Base-by-base conservation (phyloP, 805 yeast species). In the Starmerella riodocensis region DNA sequence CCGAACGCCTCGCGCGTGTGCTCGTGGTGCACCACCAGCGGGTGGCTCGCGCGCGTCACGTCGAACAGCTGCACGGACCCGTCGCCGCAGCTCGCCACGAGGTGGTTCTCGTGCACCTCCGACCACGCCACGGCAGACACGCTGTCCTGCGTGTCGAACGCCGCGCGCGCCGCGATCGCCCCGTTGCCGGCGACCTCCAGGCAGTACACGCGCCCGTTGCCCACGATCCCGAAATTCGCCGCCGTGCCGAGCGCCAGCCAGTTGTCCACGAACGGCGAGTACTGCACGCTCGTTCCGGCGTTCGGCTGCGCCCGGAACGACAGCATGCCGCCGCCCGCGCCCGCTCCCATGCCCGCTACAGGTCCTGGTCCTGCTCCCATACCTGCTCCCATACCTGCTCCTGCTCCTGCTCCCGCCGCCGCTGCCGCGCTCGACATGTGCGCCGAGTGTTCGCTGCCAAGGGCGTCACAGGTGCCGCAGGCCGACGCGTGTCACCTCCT, bases 91-190 rank as follows among this genome's bases (percentile, higher is more conserved):
- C 93, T 88, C 0, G 73, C 74, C 3, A 73, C 69, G 1, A 81
- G 69, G 51, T 86, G 97, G 58, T 83, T 85, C 45, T 85, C 96
- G 58, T 88, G 88, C 5, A 67, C 39, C 57, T 88, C 98, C 41
- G 86, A 79, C 97, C 97, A 88, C 0, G 88, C 73, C 1, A 80
- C 62, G 52, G 82, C 93, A 53, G 82, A 85, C 14, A 86, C 63
- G 5, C 95, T 94, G 60, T 88, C 98, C 58, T 88, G 96, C 0
- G 97, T 88, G 45, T 84, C 84, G 63, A 82, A 88, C 13, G 70
- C 57, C 4, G 67, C 60, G 33, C 72, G 74, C 29, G 68, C 69
- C 4, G 53, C 52, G 14, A 83, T 66, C n/a, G 49, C 52, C 1
- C 97, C 97, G 45, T 66, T 62, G 18, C 74, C 71, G 37, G 69